Evolutionary conservation across 116 monocot genomes (phyloP).

Genomic region (Dioscorea cayenensis): DNA sequence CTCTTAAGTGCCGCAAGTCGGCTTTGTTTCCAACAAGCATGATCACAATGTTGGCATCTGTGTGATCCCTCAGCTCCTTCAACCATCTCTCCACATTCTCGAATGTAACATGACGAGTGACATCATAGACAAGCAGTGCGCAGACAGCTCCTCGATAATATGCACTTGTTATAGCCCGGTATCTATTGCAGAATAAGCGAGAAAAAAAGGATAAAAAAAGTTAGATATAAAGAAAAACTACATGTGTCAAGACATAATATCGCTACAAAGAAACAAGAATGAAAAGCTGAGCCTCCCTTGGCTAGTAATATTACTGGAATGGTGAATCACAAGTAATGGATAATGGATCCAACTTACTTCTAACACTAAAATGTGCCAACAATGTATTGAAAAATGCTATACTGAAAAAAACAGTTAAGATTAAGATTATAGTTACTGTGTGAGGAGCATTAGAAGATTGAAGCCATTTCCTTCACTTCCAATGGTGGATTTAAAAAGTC

Average conservation of each 20-base stretch:
- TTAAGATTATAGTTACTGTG: no score
- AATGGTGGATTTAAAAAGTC: no score
- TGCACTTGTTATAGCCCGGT: slow-evolving; percentile 68
- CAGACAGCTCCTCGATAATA: slow-evolving; percentile 72
- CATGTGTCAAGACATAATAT: no score
- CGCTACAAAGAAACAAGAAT: not conserved
- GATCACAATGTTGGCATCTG: slow-evolving; percentile 53
- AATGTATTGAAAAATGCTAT: no score
- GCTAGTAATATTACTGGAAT: not conserved
- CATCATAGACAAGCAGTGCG: slow-evolving; percentile 65
- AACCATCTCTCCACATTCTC: slow-evolving; percentile 64
- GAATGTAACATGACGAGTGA: slow-evolving; percentile 52
- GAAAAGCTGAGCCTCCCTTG: not conserved
- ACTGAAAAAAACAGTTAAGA: no score
- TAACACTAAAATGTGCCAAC: no score
- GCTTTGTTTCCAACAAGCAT: slow-evolving; percentile 77
- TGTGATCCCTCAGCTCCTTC: slow-evolving; percentile 63
- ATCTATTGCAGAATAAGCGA: slow-evolving; percentile 15
- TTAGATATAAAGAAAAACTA: not conserved
- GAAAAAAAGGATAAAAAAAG: not conserved
- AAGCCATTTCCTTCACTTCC: no score
- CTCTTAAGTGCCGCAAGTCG: slow-evolving; percentile 57
- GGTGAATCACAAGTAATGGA: not conserved
- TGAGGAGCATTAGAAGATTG: no score
- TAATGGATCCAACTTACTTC: no score